A percentile compares a stretch with the other conserved stretches of the same genome.
These are phyloP conservation scores for Blepharisma stoltei DNA, from an alignment of 73 alveolate genomes.

Conservation along the genomic window DNA sequence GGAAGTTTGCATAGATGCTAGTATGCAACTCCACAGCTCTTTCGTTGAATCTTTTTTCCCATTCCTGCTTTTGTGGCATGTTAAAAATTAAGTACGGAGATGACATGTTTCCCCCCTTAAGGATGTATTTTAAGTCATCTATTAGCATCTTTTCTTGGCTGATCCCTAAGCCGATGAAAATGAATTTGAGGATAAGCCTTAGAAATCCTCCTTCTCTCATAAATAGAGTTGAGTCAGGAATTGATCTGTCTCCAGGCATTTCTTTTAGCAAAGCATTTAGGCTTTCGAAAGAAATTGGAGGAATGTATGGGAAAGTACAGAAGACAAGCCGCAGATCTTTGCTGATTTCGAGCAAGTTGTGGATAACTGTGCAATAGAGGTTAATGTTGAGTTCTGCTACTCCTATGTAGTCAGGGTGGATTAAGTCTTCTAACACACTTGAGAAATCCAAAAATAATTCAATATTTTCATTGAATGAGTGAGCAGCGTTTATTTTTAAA, in stretches of 20 bases:
- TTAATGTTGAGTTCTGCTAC: background rate
- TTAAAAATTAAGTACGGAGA: background rate
- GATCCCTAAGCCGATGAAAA: background rate
- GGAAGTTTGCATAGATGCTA: background rate
- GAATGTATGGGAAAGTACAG: background rate
- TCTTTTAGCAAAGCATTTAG: background rate
- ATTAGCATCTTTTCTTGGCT: background rate
- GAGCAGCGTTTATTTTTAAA: no score
- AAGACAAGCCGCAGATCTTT: background rate
- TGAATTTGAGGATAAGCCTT: conserved; percentile 6
- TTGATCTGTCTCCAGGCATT: background rate
- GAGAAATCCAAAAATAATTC: background rate
- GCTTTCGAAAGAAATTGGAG: background rate
- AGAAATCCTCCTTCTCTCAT: conserved; percentile 30
- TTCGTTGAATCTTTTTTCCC: conserved; percentile 3
- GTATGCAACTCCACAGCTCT: background rate
- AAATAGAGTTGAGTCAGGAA: background rate
- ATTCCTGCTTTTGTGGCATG: background rate
- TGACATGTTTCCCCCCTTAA: background rate
- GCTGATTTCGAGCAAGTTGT: background rate
- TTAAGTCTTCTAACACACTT: conserved; percentile 13
- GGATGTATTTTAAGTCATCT: background rate
- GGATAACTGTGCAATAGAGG: background rate
- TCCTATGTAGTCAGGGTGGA: background rate
- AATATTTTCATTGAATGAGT: no score